Evolutionary conservation across 2,329 filamentous ascomycete genomes (phyloP).

Genomic region (Ceratocystis lukuohia): DNA sequence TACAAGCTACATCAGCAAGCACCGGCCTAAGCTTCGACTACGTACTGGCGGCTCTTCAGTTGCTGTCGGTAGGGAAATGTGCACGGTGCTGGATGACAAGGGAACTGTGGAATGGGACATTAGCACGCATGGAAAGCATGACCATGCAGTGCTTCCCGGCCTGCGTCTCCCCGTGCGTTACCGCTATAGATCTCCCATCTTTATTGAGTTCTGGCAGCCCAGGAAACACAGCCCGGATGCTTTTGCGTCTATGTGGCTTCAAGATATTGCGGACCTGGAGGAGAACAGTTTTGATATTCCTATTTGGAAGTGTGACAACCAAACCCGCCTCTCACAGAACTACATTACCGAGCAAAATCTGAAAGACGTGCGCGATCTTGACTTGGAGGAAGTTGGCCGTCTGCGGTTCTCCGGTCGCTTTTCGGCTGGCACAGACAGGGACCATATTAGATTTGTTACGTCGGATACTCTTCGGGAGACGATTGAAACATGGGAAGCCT

Average conservation of each 20-base stretch:
- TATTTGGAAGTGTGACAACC: constrained; percentile 71
- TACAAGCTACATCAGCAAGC: constrained; percentile 44
- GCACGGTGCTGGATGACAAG: not conserved
- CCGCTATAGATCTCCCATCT: constrained; percentile 77
- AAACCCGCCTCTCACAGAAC: constrained; percentile 70
- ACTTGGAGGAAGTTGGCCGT: constrained; percentile 67
- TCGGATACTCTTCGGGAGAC: constrained; percentile 87
- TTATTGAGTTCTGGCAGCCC: constrained; percentile 67
- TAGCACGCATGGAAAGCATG: constrained; percentile 29
- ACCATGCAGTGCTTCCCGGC: constrained; percentile 22
- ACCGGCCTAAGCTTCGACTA: constrained; percentile 63
- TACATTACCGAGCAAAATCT: constrained; percentile 76
- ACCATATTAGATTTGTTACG: constrained; percentile 68
- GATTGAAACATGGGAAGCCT: constrained; percentile 89
- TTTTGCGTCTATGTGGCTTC: constrained; percentile 74
- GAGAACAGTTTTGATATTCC: constrained; percentile 70
- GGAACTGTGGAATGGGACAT: constrained; percentile 35
- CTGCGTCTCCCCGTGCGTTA: constrained; percentile 76
- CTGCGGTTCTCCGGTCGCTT: constrained; percentile 70
- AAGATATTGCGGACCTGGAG: constrained; percentile 70
- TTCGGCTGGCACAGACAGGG: constrained; percentile 78
- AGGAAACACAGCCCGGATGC: constrained; percentile 58
- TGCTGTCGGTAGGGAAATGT: constrained; percentile 27
- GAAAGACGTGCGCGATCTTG: constrained; percentile 54
- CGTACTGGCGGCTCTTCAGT: constrained; percentile 75